Conservation (phyloP, 2,329 filamentous ascomycete species). For the Curvularia lunata region DNA sequence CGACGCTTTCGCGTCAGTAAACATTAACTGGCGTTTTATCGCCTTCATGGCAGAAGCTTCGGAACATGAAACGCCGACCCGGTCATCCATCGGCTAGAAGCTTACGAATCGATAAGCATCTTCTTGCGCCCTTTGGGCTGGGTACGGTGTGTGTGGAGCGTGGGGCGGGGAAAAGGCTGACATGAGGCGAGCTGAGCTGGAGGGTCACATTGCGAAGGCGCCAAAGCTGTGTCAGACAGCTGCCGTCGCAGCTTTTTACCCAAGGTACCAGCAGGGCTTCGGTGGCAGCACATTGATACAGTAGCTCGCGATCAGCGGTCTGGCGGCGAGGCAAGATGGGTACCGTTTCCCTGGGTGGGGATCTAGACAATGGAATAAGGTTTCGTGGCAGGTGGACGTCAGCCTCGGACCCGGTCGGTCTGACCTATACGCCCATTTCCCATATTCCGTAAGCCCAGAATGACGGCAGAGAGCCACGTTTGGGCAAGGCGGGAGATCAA, state of each 20-base stretch:
- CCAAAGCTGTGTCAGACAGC: slow-evolving; percentile 7
- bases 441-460: slow-evolving; percentile 32
- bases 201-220: slow-evolving; percentile 12
- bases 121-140: slow-evolving; percentile 17
- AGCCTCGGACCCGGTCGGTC: slow-evolving; percentile 42
- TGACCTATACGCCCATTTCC: slow-evolving; percentile 33
- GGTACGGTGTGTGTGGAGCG: slow-evolving; percentile 12
- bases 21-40: slow-evolving; percentile 18
- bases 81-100: slow-evolving; percentile 28
- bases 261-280: not conserved
- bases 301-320: slow-evolving; percentile 5
- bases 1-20: not conserved
- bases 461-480: slow-evolving; percentile 27
- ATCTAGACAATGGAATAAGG: slow-evolving; percentile 21
- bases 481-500: slow-evolving; percentile 23
- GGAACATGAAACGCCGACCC: slow-evolving; percentile 37
- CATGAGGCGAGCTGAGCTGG: slow-evolving; percentile 21
- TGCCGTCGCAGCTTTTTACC: not conserved
- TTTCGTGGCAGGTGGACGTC: slow-evolving; percentile 32
- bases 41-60: not conserved
- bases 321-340: slow-evolving; percentile 8
- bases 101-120: slow-evolving; percentile 45
- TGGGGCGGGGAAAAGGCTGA: slow-evolving; percentile 24
- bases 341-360: slow-evolving; percentile 12
- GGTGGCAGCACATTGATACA: not conserved